Conservation (phyloP, 2,329 filamentous ascomycete species). For the Colletotrichum lentis region DNA sequence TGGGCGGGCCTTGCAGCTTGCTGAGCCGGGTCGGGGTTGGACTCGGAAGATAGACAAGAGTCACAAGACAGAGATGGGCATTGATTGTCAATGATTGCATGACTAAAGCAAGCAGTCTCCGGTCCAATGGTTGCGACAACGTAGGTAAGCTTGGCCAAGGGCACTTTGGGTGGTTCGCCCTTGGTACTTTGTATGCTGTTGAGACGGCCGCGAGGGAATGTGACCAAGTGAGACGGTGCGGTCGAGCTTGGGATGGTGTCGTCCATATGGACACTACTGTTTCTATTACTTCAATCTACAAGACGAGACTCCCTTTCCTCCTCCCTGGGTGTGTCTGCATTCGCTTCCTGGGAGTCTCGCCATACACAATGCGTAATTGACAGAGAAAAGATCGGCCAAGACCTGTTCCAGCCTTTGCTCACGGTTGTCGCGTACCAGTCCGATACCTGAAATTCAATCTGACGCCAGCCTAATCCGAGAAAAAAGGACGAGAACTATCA, state of each 20-base stretch:
- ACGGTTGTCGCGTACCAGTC: not conserved
- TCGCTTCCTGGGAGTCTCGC: not conserved
- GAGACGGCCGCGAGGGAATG: slow-evolving; percentile 8
- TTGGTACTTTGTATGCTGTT: slow-evolving; percentile 6
- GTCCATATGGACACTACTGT: not conserved
- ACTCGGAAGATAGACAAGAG: not conserved
- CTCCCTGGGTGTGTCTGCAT: slow-evolving; percentile 14
- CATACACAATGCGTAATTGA: not conserved
- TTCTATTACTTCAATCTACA: not conserved
- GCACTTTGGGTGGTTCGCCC: not conserved
- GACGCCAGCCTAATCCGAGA: slow-evolving; percentile 11
- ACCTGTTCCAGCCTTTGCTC: not conserved
- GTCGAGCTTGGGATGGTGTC: not conserved
- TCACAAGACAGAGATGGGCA: not conserved
- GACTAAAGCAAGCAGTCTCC: slow-evolving; percentile 5
- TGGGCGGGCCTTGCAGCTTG: slow-evolving; percentile 13
- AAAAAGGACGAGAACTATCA: not conserved
- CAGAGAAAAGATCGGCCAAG: not conserved
- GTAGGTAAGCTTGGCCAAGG: slow-evolving; percentile 27
- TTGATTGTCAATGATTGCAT: slow-evolving; percentile 1
- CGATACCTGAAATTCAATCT: slow-evolving; percentile 2
- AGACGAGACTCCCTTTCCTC: slow-evolving; percentile 31
- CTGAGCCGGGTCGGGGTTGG: slow-evolving; percentile 17
- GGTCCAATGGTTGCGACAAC: slow-evolving; percentile 24
- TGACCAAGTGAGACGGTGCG: slow-evolving; percentile 14